Conservation (phyloP, 768 basidiomycete genomes). For the Amanita jacksonii region DNA sequence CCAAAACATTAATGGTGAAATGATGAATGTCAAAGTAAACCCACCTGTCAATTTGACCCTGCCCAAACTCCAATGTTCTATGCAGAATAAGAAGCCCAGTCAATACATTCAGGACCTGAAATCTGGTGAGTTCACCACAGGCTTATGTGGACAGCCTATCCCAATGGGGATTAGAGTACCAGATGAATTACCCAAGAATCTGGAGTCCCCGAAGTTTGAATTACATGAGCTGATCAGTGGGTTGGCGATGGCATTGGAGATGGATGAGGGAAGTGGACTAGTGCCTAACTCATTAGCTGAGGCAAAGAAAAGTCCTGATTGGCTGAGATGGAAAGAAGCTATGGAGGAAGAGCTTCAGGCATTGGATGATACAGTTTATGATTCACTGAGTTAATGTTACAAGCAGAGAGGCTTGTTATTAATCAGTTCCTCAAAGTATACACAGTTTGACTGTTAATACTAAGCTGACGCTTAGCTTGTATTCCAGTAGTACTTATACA, state of each 20-base stretch:
- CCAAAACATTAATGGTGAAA: neutral
- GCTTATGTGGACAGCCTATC: constrained; percentile 10
- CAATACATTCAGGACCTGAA: constrained; percentile 2
- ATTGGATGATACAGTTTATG: too few relatives aligned
- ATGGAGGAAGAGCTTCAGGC: constrained; percentile 23
- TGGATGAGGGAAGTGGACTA: constrained; percentile 19
- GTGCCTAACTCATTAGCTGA: constrained; percentile 16
- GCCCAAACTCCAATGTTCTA: neutral
- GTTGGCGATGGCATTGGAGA: constrained; percentile 16
- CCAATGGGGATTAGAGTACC: constrained; percentile 10
- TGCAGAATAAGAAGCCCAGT: neutral
- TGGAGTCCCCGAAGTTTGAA: constrained; percentile 12
- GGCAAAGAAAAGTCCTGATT: constrained; percentile 17
- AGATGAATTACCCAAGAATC: neutral
- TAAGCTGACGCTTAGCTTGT: too few relatives aligned
- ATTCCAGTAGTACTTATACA: too few relatives aligned
- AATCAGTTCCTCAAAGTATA: too few relatives aligned
- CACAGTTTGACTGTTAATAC: too few relatives aligned
- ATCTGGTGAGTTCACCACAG: constrained; percentile 6
- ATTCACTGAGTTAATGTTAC: too few relatives aligned
- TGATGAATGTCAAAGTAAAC: neutral
- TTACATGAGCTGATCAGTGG: constrained; percentile 14
- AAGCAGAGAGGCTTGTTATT: too few relatives aligned
- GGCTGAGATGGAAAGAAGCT: constrained; percentile 15
- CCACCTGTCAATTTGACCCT: neutral